phyloP scores from a whole-genome alignment of 1,284 basidiomycete genomes.

The Ceratobasidium papillatum region DNA sequence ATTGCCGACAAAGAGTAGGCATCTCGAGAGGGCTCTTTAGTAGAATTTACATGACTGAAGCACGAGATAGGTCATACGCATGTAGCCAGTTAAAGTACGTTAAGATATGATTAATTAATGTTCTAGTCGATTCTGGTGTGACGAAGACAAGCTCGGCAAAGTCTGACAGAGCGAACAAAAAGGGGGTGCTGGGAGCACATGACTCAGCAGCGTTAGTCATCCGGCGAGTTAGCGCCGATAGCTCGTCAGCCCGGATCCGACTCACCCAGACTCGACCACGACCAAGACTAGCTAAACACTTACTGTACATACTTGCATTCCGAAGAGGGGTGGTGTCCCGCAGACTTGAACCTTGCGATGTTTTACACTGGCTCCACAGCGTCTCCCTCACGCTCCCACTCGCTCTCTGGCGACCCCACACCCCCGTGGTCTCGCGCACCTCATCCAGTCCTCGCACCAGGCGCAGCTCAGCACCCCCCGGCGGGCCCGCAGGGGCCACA shows the following conservation, averaged over 20 bases:
- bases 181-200: background rate
- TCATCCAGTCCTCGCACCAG: slow-evolving; percentile 66
- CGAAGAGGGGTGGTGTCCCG: background rate
- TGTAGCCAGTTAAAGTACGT: no score
- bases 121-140: background rate
- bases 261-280: slow-evolving; percentile 8
- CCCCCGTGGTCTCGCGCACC: slow-evolving; percentile 70
- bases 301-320: background rate
- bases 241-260: slow-evolving; percentile 14
- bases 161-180: background rate
- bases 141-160: background rate
- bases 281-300: background rate
- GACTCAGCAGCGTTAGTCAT: slow-evolving; percentile 16
- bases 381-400: slow-evolving; percentile 35
- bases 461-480: slow-evolving; percentile 57
- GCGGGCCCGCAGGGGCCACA: slow-evolving; percentile 64
- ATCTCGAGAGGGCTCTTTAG: no score
- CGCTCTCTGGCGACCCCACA: slow-evolving; percentile 23
- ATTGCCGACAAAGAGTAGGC: no score
- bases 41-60: no score
- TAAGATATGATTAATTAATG: no score
- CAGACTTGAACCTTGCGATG: background rate
- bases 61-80: no score
- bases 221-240: background rate
- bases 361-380: slow-evolving; percentile 34